phyloP scores from a whole-genome alignment of 345 rosid species.

The Gossypium longicalyx region DNA sequence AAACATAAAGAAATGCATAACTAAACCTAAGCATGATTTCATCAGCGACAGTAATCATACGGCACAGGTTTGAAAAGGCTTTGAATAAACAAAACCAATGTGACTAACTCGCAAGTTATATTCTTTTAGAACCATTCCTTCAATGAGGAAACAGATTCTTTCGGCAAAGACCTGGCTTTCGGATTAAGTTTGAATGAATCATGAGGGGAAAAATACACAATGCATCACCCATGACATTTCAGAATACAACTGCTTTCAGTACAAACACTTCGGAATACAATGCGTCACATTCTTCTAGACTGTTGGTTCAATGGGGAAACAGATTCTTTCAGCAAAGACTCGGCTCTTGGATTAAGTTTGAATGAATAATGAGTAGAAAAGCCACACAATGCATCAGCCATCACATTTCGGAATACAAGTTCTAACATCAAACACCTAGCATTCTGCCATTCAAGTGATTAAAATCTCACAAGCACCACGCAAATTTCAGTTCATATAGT shows the following conservation, averaged over 20 bases:
- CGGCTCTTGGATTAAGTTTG: not conserved
- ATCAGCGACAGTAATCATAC: not conserved
- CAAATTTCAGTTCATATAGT: not conserved
- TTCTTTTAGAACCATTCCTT: not conserved
- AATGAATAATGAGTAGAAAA: not conserved
- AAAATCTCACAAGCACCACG: not conserved
- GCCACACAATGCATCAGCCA: not conserved
- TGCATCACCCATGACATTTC: not conserved
- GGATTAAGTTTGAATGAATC: not conserved
- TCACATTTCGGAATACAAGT: not conserved
- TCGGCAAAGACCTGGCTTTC: not conserved
- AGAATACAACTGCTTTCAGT: not conserved
- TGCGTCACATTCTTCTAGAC: not conserved
- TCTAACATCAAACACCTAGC: not conserved
- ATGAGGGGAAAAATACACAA: not conserved
- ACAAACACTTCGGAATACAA: not conserved
- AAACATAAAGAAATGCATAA: not conserved
- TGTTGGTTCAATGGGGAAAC: not conserved
- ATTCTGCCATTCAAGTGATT: not conserved
- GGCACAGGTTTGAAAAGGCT: not conserved
- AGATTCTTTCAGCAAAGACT: not conserved
- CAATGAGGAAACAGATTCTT: not conserved
- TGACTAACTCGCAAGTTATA: not conserved
- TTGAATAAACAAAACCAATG: not conserved
- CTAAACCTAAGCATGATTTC: not conserved